These are phyloP conservation scores for Mrakia gelida DNA, from an alignment of 768 basidiomycete genomes.

Conservation along the genomic window DNA sequence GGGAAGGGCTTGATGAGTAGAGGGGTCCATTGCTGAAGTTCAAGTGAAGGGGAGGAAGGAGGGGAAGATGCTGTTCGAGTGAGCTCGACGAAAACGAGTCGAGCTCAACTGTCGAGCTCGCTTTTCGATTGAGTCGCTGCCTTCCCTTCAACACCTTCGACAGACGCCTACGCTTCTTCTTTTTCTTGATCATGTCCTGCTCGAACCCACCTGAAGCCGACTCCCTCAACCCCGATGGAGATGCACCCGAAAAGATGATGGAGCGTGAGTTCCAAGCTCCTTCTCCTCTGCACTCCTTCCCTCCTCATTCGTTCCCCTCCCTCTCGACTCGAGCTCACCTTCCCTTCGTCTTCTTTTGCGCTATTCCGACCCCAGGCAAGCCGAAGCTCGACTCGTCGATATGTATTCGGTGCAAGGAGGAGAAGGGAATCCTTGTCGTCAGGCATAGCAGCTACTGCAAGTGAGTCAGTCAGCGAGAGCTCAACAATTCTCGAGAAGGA, in stretches of 20 bases:
- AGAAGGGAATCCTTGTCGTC: constrained; percentile 26
- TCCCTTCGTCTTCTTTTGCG: not conserved
- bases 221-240: not conserved
- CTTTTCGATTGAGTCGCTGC: not conserved
- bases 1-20: not conserved
- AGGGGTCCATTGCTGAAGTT: not conserved
- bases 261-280: constrained; percentile 3
- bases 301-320: not conserved
- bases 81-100: not conserved
- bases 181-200: constrained; percentile 10
- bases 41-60: not conserved
- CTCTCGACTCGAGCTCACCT: not conserved
- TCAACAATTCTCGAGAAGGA: not conserved
- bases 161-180: not conserved
- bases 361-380: constrained; percentile 15
- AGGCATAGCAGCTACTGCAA: constrained; percentile 28
- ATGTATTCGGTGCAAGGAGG: constrained; percentile 29
- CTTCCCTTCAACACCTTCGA: not conserved
- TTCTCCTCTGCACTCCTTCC: not conserved
- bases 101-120: no score
- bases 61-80: not conserved
- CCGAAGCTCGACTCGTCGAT: constrained; percentile 29
- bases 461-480: constrained; percentile 5
- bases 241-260: constrained; percentile 22
- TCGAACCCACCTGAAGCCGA: constrained; percentile 10